Base-by-base conservation (phyloP, 352 stramenopile genomes). In the Globisporangium irregulare region DNA sequence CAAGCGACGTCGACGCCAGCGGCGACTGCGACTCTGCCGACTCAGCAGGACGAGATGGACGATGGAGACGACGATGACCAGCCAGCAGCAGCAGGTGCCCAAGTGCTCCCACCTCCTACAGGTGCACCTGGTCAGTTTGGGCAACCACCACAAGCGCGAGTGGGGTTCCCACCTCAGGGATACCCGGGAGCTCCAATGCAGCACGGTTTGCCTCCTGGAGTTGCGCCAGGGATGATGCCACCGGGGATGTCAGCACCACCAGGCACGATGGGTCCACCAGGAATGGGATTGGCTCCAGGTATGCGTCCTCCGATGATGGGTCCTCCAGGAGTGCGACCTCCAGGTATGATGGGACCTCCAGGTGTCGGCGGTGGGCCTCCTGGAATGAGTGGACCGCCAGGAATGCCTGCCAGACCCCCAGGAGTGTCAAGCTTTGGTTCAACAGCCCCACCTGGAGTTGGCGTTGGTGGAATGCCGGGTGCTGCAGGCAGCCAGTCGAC, bases 41-140 rank as follows among this genome's bases (percentile, higher is more conserved):
- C 60, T 14, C 60, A 71, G 29, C 64, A 80, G 56, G 71, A 83
- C n/a, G 71, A 83, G 15, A 77, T 78, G 64, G 82, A 86, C 62
- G 71, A 80, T 34, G 74, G 78, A 20, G 73, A 78, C 0, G 72
- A 82, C 43, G 78, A 87, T 36, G 73, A 71, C 1, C 57, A 70
- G 32, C 14, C 22, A 66, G 6, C 32, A 53, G 57, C 32, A 66
- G 34, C 43, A 64, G 43, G 43, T 12, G 6, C 43, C 15, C 56
- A 62, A 32, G 15, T 50, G 12, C 20, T 24, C 18, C 29, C 29
- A 56, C 15, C 51, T 22, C 14, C 53, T 8, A 32, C 20, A 29
- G 53, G 5, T 12, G 25, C 66, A 6, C 67, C 67, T 34, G 56
- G 56, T 51, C 43, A 32, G 12, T 62, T 38, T 46, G 59, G 38